phyloP scores from a whole-genome alignment of 2,329 filamentous ascomycete species.

The Ramularia collo-cygni region DNA sequence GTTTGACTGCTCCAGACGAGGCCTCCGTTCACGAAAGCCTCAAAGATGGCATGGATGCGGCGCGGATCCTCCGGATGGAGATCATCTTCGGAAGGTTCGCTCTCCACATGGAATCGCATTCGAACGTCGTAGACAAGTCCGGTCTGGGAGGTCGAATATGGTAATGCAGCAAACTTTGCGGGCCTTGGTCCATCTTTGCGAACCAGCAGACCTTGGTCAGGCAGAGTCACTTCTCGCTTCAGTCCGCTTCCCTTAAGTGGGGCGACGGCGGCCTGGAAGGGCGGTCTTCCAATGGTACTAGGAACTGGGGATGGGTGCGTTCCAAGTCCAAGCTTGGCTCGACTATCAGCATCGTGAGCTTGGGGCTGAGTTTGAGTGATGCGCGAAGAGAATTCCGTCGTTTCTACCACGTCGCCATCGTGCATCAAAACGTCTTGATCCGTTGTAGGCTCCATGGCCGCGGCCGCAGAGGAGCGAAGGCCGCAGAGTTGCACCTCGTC shows the following conservation, averaged over 20 bases:
- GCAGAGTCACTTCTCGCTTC: slow-evolving; percentile 10
- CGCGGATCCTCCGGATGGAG: slow-evolving; percentile 92
- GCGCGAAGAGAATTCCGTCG: slow-evolving; percentile 1
- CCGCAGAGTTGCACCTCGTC: too few relatives aligned
- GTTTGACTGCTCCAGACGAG: slow-evolving; percentile 41
- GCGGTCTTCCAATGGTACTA: slow-evolving; percentile 5
- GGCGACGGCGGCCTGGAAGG: slow-evolving; percentile 6
- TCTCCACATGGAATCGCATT: slow-evolving; percentile 91
- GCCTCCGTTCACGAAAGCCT: slow-evolving; percentile 74
- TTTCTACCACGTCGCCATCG: slow-evolving; percentile 13
- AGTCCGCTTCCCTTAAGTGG: slow-evolving; percentile 20
- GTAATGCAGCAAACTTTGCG: slow-evolving; percentile 31
- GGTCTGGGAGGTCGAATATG: slow-evolving; percentile 34
- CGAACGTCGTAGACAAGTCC: slow-evolving; percentile 71
- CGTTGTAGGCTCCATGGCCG: not conserved
- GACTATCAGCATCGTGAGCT: too few relatives aligned
- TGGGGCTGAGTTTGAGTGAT: not conserved
- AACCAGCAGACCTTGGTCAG: slow-evolving; percentile 15
- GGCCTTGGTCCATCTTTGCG: slow-evolving; percentile 23
- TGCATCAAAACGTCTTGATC: slow-evolving; percentile 17
- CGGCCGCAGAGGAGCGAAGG: too few relatives aligned
- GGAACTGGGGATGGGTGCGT: not conserved
- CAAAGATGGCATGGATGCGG: slow-evolving; percentile 88
- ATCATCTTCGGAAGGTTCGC: slow-evolving; percentile 49
- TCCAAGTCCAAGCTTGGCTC: slow-evolving; percentile 1